These are phyloP conservation scores for Strobilomyces echinocephalus DNA, from an alignment of 768 basidiomycete species.

Conservation along the genomic window DNA sequence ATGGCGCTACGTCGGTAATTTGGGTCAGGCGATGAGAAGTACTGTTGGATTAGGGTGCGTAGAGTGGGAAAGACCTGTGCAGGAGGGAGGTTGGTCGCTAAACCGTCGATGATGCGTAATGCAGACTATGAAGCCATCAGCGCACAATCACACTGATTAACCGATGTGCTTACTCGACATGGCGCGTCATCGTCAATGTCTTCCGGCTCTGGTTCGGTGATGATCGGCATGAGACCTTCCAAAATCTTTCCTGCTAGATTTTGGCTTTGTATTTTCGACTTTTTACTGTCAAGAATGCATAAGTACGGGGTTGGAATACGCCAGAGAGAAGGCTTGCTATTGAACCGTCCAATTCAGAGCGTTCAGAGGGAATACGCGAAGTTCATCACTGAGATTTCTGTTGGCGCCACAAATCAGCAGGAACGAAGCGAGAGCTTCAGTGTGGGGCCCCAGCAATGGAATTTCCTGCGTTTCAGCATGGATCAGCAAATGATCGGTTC, in stretches of 20 bases:
- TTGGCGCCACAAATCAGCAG: constrained; percentile 82
- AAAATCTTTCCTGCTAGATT: constrained; percentile 82
- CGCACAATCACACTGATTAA: neutral
- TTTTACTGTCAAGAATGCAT: constrained; percentile 61
- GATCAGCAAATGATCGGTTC: constrained; percentile 3
- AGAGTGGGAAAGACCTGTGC: constrained; percentile 94
- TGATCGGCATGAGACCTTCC: constrained; percentile 89
- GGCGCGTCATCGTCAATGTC: constrained; percentile 93
- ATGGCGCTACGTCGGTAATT: constrained; percentile 84
- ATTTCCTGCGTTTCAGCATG: constrained; percentile 58
- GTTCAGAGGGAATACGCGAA: constrained; percentile 88
- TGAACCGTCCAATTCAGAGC: constrained; percentile 95
- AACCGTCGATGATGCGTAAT: constrained; percentile 88
- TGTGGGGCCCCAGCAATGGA: constrained; percentile 86
- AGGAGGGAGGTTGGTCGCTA: constrained; percentile 90
- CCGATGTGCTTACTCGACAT: constrained; percentile 61
- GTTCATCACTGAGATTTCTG: constrained; percentile 64
- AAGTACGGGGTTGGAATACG: neutral
- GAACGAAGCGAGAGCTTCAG: constrained; percentile 84
- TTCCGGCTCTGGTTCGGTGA: constrained; percentile 89
- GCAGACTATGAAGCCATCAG: constrained; percentile 56
- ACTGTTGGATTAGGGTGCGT: constrained; percentile 73
- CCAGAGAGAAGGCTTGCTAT: constrained; percentile 54
- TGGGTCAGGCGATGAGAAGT: constrained; percentile 78
- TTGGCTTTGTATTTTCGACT: constrained; percentile 86